phyloP scores from a whole-genome alignment of 2,329 filamentous ascomycete species.

The Colletotrichum graminicola region DNA sequence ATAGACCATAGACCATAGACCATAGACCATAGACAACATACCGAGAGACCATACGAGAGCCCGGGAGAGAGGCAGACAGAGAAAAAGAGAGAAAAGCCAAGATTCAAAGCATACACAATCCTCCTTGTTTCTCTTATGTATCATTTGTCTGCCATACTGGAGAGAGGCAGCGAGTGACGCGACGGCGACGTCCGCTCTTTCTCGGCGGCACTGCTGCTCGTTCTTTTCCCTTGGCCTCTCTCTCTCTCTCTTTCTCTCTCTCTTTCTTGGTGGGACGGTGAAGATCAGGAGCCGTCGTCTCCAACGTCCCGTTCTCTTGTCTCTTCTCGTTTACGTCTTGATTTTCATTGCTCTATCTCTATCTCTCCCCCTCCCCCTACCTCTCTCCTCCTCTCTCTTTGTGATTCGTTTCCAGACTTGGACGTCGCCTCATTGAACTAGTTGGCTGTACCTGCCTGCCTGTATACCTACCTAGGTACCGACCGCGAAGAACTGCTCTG shows the following conservation, averaged over 20 bases:
- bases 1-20: not conserved
- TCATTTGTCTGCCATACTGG: not conserved
- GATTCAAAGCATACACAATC: not conserved
- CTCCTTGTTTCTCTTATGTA: not conserved
- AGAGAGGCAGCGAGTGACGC: not conserved
- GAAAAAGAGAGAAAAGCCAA: not conserved
- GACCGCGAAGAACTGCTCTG: too few relatives aligned
- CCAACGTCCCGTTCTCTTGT: not conserved
- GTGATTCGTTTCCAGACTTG: not conserved
- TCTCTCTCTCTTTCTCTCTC: not conserved
- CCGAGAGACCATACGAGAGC: constrained; percentile 4
- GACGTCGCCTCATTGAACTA: not conserved
- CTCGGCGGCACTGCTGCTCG: not conserved
- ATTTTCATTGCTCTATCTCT: not conserved
- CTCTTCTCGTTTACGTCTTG: not conserved
- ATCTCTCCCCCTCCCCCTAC: not conserved
- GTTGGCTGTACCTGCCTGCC: not conserved
- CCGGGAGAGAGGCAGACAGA: not conserved
- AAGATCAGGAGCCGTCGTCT: not conserved
- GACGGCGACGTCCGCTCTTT: not conserved
- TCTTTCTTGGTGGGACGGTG: not conserved
- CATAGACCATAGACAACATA: not conserved
- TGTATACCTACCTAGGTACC: too few relatives aligned
- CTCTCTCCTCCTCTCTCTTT: not conserved
- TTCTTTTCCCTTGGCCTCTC: not conserved